Base-by-base conservation (phyloP, 75 land plant genomes). In the Ceratopteris richardii region DNA sequence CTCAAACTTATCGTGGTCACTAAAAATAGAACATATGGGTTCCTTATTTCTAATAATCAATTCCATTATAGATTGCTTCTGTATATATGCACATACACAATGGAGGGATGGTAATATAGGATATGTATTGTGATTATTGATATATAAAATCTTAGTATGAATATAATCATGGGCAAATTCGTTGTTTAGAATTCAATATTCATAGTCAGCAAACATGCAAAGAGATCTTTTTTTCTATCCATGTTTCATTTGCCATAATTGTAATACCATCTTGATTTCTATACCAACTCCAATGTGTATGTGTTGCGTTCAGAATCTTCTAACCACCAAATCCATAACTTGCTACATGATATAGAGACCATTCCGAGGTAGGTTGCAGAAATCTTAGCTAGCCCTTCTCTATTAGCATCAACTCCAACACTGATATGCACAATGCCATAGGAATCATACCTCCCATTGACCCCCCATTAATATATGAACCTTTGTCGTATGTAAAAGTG, bases 211-310 rank as follows among this genome's bases (percentile, higher is more conserved):
- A n/a, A 33, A 9, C 37, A 33, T 33, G 37, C 9, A 9, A 33
- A 33, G 37, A 33, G 9, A 9, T 9, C 37, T 33, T 33, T 25
- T 24, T 78, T 13, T 67, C 72, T 56, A 94, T 70, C 96, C 90
- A 90, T 9, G 83, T 40, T 7, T 68, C 64, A 46, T 90, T 88
- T 1, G 88, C 85, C 51, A 41, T 59, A 6, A 85, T 82, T 30
- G 83, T 46, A 24, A 81, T 83, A 55, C 79, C 88, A 53, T 94
- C 91, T 30, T 90, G 93, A 46, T 94, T 94, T 44, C 96, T 71
- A 64, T 94, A 96, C 98, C 98, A 94, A 60, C 81, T 83, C 96
- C 90, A 94, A 21, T 76, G 78, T 14, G 98, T 91, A 77, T 94
- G 96, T 17, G 88, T 82, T n/a, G 83, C 62, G 67, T 94, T 94